phyloP scores from a whole-genome alignment of 768 basidiomycete genomes.

The Exidia glandulosa region DNA sequence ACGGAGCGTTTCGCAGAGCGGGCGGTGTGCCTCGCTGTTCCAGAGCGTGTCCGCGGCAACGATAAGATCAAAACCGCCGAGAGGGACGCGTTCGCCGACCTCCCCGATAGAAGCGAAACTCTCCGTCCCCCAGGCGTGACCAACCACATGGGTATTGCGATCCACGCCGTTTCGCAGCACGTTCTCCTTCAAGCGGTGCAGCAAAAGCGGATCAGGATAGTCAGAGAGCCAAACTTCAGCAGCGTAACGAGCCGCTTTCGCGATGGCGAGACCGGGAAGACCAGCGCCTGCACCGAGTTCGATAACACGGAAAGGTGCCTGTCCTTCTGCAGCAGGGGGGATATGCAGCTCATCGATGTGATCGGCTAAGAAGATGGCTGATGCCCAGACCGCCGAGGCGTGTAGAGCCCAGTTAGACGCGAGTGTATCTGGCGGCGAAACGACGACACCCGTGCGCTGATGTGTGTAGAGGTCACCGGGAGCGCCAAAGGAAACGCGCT shows the following conservation, averaged over 20 bases:
- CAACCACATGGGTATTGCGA: constrained; percentile 37
- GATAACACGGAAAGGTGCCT: constrained; percentile 27
- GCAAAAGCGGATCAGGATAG: constrained; percentile 57
- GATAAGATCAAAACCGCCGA: constrained; percentile 45
- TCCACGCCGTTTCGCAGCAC: constrained; percentile 38
- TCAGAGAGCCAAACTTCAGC: constrained; percentile 46
- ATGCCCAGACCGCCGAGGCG: constrained; percentile 66
- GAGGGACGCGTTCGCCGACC: constrained; percentile 13
- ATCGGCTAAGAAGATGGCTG: constrained; percentile 57
- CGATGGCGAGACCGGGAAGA: constrained; percentile 58
- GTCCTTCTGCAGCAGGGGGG: constrained; percentile 4
- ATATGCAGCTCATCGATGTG: constrained; percentile 41
- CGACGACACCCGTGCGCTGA: constrained; percentile 20
- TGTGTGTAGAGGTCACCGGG: constrained; percentile 3
- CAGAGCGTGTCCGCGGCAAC: constrained; percentile 70
- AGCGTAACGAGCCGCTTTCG: constrained; percentile 29
- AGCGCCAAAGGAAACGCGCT: constrained; percentile 44
- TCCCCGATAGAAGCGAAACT: constrained; percentile 6
- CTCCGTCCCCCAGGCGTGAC: constrained; percentile 58
- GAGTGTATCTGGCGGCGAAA: constrained; percentile 54
- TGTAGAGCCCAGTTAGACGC: constrained; percentile 66
- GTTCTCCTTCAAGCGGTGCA: constrained; percentile 48
- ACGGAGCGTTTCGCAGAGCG: constrained; percentile 43
- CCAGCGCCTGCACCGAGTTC: constrained; percentile 71
- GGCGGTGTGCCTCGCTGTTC: constrained; percentile 50